These are phyloP conservation scores for Trichomonas vaginalis DNA, from an alignment of 208 protist species.

Conservation along the genomic window DNA sequence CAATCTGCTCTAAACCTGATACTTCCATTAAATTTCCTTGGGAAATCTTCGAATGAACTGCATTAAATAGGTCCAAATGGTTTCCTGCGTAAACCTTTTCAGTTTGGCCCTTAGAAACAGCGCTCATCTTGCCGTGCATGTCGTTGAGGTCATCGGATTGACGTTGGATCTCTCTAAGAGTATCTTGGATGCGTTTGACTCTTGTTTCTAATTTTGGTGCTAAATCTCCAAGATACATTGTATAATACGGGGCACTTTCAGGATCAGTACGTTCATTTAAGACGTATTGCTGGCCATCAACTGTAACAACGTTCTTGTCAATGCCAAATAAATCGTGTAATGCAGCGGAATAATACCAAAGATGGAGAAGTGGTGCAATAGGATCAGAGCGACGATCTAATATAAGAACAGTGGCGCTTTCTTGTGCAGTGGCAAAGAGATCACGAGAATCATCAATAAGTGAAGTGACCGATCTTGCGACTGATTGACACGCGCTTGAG, in stretches of 20 bases:
- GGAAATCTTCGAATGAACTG: not conserved
- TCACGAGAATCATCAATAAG: not conserved
- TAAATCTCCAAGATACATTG: not conserved
- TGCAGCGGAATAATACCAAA: not conserved
- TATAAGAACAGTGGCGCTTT: not conserved
- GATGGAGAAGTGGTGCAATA: not conserved
- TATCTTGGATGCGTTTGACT: not conserved
- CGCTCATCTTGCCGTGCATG: not conserved
- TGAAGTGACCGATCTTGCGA: not conserved
- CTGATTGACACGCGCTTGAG: not conserved
- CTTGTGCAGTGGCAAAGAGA: not conserved
- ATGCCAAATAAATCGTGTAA: not conserved
- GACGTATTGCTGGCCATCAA: not conserved
- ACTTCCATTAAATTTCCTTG: not conserved
- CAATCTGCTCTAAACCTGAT: not conserved
- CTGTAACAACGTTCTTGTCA: not conserved
- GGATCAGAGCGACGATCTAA: not conserved
- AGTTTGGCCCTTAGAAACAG: not conserved
- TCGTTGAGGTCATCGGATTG: not conserved
- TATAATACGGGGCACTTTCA: not conserved
- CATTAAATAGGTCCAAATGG: not conserved
- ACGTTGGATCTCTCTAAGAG: not conserved
- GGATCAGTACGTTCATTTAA: not conserved
- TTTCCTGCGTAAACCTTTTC: not conserved
- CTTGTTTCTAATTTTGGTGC: not conserved